Base-by-base conservation (phyloP, 441 rosid genomes). In the Viola pubescens region DNA sequence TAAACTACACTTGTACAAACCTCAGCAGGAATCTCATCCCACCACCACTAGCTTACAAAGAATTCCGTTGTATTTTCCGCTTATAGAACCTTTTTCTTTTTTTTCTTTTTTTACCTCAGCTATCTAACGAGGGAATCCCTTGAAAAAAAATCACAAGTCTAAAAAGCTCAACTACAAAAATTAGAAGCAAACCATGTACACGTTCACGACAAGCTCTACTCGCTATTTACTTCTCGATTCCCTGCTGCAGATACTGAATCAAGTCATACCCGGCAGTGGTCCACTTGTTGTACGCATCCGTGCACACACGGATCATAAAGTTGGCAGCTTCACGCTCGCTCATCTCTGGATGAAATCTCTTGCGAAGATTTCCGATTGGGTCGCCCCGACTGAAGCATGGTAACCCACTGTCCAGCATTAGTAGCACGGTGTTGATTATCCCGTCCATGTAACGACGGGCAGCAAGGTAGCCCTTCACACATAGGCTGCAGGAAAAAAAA, bases 371-470 rank as follows among this genome's bases (percentile, higher is more conserved):
- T 45, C 89, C 99, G 0, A 94, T 91, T 38, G 99, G 95, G 54
- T 94, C 97, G 0, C 99, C 97, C 73, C 97, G 71, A 70, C 99
- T 90, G 70, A 94, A 90, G 82, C 97, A 94, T 4, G 97, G 99
- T 48, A 90, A 73, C 49, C 97, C 97, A 9, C 99, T 94, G 69
- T 90, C 97, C 11, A 90, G 79, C 99, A 94, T 94, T 64, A 94
- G 67, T 73, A 71, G 48, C 60, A 90, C 99, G 0, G 97, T 90
- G 65, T 79, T 86, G 72, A 90, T 85, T 69, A 94, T 94, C 52
- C 97, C 99, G 9, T 94, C 94, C 99, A 88, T 94, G 73, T 86
- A 70, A 5, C 97, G 83, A 0, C 99, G 83, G 37, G 97, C 95
- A 4, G 95, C 87, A 4, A 90, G 86, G 75, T 90, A 94, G 9